Base-by-base conservation (phyloP, 768 basidiomycete species). In the Neoboletus magnificus region DNA sequence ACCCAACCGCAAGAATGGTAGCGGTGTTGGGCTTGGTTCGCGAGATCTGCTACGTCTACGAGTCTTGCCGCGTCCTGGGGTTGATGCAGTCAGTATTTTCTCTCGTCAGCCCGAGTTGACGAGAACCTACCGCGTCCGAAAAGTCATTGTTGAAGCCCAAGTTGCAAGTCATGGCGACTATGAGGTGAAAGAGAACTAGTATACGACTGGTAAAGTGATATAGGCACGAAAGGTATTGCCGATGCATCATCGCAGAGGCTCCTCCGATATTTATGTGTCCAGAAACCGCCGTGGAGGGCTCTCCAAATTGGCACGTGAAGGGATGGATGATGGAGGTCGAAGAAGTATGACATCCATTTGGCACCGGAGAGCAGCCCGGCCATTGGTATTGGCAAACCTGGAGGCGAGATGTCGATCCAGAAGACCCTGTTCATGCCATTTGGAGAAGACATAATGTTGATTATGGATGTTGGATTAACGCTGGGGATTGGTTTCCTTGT, bases 1-100 rank as follows among this genome's bases (percentile, higher is more conserved):
- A 18, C 4, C 69, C 69, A 70, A 16, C 42, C 29, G 4, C 68
- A 70, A 15, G 6, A 12, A 20, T 68, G 49, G 33, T n/a, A 53
- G 4, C 41, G 44, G 20, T 57, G 10, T 18, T 53, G 56, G 10
- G 63, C 49, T 9, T 43, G 13, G 29, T 13, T 39, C 8, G 55
- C 42, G 16, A 30, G 0, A 0, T 5, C 4, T 30, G 58, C 67
- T 1, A 16, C 0, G 0, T 50, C 6, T 13, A 33, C 6, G 43
- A 67, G 59, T 29, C 0, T 22, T 0, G 2, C 4, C 5, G 0
- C 16, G 37, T 67, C 62, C 67, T 66, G 48, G 12, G 15, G 20
- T 29, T 5, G 11, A 46, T 20, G 1, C 1, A 13, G 23, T 69
- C 48, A 66, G 29, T 13, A 48, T 50, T 8, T 16, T 25, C 11